phyloP scores from a whole-genome alignment of 495 filamentous ascomycete species.

The Podospora conica region DNA sequence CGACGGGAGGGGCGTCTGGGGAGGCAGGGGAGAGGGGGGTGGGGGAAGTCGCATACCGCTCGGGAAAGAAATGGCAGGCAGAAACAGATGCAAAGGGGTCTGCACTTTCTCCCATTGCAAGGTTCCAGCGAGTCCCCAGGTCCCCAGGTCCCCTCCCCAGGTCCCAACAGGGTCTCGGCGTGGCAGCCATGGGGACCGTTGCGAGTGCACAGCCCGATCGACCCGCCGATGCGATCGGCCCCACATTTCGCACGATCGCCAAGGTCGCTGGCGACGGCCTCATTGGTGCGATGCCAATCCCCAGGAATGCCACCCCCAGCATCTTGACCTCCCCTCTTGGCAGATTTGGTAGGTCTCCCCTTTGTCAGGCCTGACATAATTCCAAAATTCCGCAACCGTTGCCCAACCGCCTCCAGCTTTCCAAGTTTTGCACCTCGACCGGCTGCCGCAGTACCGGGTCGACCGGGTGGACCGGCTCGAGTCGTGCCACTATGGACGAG shows the following conservation, averaged over 20 bases:
- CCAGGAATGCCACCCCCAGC: not conserved
- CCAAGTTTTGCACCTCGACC: not conserved
- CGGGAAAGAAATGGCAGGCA: not conserved
- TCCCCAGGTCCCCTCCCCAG: no score
- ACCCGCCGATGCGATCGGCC: not conserved
- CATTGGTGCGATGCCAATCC: not conserved
- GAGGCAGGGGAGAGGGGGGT: not conserved
- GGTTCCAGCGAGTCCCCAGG: not conserved
- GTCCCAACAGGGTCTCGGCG: not conserved
- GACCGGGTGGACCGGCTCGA: not conserved
- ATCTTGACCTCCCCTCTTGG: not conserved
- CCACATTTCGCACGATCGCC: not conserved
- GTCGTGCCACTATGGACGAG: not conserved
- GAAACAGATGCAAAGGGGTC: not conserved
- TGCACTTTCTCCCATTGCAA: not conserved
- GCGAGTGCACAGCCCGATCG: constrained; percentile 3
- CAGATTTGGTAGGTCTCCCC: not conserved
- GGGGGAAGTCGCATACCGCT: not conserved
- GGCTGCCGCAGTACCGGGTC: not conserved
- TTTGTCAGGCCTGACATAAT: constrained; percentile 2
- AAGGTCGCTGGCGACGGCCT: not conserved
- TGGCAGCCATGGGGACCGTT: not conserved
- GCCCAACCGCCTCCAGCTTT: not conserved
- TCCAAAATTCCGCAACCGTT: not conserved
- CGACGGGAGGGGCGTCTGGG: not conserved